Evolutionary conservation across 345 rosid species (phyloP).

Genomic region (Litchi chinensis): DNA sequence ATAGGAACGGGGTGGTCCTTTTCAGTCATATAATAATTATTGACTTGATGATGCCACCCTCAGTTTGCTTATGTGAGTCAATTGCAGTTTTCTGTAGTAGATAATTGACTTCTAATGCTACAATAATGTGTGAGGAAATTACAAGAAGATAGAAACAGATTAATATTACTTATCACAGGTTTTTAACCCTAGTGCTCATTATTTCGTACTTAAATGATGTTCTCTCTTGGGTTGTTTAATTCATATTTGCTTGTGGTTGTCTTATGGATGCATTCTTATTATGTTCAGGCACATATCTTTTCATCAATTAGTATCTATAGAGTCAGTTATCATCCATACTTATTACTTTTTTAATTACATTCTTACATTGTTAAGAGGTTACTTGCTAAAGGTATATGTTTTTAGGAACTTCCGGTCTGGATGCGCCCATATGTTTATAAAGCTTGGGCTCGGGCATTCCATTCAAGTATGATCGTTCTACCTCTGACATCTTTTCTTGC

Average conservation of each 20-base stretch:
- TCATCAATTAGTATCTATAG: background rate
- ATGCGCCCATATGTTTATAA: constrained; percentile 77
- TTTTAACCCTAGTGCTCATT: background rate
- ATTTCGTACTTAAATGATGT: background rate
- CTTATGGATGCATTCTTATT: background rate
- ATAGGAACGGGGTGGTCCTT: background rate
- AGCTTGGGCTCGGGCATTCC: constrained; percentile 97
- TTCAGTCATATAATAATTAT: background rate
- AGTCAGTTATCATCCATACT: background rate
- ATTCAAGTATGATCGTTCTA: constrained; percentile 61
- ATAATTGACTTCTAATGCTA: background rate
- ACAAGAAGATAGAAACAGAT: background rate
- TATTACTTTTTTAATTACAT: constrained; percentile 3
- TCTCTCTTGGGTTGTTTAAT: background rate
- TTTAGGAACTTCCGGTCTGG: constrained; percentile 83
- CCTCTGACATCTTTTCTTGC: constrained; percentile 12
- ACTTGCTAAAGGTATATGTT: constrained; percentile 24
- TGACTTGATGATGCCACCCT: background rate
- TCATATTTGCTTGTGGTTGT: background rate
- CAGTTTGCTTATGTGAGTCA: background rate
- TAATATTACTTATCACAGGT: background rate
- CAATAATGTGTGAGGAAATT: background rate
- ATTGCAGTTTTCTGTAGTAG: background rate
- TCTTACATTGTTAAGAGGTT: background rate
- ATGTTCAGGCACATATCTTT: background rate